Evolutionary conservation across 768 basidiomycete species (phyloP), one percentile per base, ranked within the genome.

Genomic region (Mycena rosella): DNA sequence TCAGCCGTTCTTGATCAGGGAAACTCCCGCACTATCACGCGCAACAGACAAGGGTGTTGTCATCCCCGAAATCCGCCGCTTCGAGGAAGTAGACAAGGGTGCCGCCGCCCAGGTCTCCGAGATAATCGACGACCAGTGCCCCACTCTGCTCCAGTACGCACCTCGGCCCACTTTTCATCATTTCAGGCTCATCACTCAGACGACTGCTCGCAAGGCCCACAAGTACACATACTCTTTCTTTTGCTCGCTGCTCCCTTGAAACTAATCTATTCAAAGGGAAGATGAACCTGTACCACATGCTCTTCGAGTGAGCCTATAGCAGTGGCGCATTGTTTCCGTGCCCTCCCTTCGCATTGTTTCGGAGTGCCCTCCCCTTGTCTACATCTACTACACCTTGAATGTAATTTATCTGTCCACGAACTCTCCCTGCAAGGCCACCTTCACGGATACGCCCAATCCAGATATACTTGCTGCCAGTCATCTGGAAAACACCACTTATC

Each of bases 81-180:
- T 72, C 27, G 59, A 63, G 40, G 59, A 57, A 36, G 22, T 56
- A n/a, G 44, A 72, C 56, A 67, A 63, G 42, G 42, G 42, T n/a
- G 42, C 42, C 22, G 38, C 60, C 6, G 68, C 70, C 15, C 65
- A 53, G n/a, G 67, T 72, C 27, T 54, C 67, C 11, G 70, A 72
- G 60, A n/a, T 22, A 14, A 72, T 72, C 54, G 40, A 68, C 42
- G 67, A 67, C 20, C 70, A 72, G 32, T 68, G 67, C 54, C 54
- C 63, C 7, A 7, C 42, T 22, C 54, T 68, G 2, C 26, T 55
- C 26, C 70, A 68, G 63, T 61, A 40, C 61, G 64, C 26, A 11
- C 45, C 52, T 42, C 27, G 38, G 24, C 64, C 61, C 40, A 56
- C 68, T 13, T 7, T n/a, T n/a, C n/a, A 24, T 32, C 24, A 36